Base-by-base conservation (phyloP, 139 green algal genomes). In the Trebouxia sp. region DNA sequence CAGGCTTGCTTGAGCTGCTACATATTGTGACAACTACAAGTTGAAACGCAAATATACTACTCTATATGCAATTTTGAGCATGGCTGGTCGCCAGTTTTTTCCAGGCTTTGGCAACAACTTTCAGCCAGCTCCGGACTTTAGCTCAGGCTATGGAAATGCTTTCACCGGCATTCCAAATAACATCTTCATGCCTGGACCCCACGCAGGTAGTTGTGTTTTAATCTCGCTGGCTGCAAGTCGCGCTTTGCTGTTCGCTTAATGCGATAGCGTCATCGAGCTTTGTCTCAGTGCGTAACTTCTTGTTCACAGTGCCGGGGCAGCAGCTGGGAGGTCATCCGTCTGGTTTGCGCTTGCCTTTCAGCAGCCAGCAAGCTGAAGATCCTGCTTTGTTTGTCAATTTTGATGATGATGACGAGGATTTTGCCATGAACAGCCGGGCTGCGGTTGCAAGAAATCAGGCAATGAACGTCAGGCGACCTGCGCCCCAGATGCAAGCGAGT, bases 311-410 rank as follows among this genome's bases (percentile, higher is more conserved):
- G 32, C 20, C 32, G 9, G 20, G 32, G 37, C 62, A 72, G 62
- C 62, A 72, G 32, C 11, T 72, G 14, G 35, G 62, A 14, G 62
- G 15, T 42, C 32, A 32, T 8, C 32, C 14, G 26, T 15, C 62
- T 72, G 35, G 62, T 8, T 14, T 43, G 35, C 62, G 43, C 28
- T 30, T 35, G 37, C 37, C 9, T 6, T 72, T 43, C 28, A 35
- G 32, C 26, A 65, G 26, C 62, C 62, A 72, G 62, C 32, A 22
- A 28, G 37, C 15, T 8, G 62, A 72, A 35, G 62, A 72, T 72
- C 62, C 62, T 42, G 62, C 62, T 43, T 30, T 72, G 32, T 72
- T 72, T 22, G 62, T 72, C 12, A 72, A 32, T 14, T 72, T 72
- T 26, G 62, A 72, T 22, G 62, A 72, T 1, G 62, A 72, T 32